Percentiles rank a stretch among this genome's conserved stretches.
Conservation (phyloP, 2,329 filamentous ascomycete species). For the Beauveria sp. region DNA sequence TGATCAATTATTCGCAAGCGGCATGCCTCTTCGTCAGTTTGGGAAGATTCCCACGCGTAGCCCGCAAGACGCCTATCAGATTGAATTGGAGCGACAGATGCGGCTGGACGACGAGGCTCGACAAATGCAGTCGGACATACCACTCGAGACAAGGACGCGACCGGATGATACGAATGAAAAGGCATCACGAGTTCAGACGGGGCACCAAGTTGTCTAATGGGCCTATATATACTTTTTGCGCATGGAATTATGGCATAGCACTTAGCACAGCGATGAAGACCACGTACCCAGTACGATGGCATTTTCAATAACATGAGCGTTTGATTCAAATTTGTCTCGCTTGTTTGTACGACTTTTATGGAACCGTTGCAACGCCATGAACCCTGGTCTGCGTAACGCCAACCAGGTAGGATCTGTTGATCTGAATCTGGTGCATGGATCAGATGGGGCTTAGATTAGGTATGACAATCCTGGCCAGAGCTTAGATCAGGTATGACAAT, state of each 20-base stretch:
- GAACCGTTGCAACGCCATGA: too few species aligned
- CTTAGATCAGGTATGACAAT: background rate
- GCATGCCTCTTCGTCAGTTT: slow-evolving; percentile 16
- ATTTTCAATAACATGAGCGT: slow-evolving; percentile 3
- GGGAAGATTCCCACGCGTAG: slow-evolving; percentile 2
- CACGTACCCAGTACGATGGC: background rate
- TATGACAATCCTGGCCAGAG: background rate
- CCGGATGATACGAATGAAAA: background rate
- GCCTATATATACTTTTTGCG: background rate
- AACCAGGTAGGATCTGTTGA: background rate
- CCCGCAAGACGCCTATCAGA: background rate
- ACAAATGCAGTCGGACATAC: background rate
- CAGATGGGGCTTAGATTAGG: background rate
- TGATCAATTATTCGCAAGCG: slow-evolving; percentile 17
- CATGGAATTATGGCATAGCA: background rate
- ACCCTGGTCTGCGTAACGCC: background rate
- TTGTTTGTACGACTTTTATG: too few species aligned
- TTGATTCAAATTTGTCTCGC: background rate
- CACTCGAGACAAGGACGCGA: background rate
- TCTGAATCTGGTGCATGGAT: background rate
- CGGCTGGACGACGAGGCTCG: background rate
- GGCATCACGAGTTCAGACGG: background rate
- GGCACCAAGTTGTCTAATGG: background rate
- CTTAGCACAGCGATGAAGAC: background rate
- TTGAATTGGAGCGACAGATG: slow-evolving; percentile 1